These are phyloP conservation scores for Torulaspora delbrueckii DNA, from an alignment of 805 yeast genomes.

Conservation along the genomic window DNA sequence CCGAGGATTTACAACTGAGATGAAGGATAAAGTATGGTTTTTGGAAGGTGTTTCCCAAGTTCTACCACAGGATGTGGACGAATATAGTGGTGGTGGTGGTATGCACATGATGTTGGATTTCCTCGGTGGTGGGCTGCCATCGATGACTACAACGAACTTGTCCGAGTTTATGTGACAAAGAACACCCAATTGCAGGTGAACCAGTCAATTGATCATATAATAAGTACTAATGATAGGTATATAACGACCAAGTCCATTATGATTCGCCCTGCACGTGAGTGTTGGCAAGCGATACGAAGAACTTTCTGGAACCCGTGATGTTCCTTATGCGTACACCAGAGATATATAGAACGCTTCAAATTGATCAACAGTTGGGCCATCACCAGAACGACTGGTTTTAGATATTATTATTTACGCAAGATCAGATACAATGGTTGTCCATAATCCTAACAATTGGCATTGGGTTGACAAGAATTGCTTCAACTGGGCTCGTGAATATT, in stretches of 20 bases:
- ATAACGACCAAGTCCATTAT: not conserved
- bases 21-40: constrained; percentile 90
- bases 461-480: constrained; percentile 98
- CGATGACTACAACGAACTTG: constrained; percentile 42
- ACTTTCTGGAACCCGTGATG: constrained; percentile 4
- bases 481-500: constrained; percentile 81
- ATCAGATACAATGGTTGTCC: constrained; percentile 67
- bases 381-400: not conserved
- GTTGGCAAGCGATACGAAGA: not conserved
- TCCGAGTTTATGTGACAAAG: constrained; percentile 27
- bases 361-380: not conserved
- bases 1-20: constrained; percentile 75
- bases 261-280: constrained; percentile 3
- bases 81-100: constrained; percentile 85
- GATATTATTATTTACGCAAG: not conserved
- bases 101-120: constrained; percentile 90
- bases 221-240: not conserved
- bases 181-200: not conserved
- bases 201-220: not conserved
- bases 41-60: constrained; percentile 86
- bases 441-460: constrained; percentile 99
- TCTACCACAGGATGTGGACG: constrained; percentile 87
- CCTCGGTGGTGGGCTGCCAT: constrained; percentile 62
- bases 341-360: not conserved
- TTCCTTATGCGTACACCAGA: not conserved